Evolutionary conservation across 1,139 yeast species (phyloP), one percentile per base, ranked within the genome.

Genomic region (Taphrina flavorubra): DNA sequence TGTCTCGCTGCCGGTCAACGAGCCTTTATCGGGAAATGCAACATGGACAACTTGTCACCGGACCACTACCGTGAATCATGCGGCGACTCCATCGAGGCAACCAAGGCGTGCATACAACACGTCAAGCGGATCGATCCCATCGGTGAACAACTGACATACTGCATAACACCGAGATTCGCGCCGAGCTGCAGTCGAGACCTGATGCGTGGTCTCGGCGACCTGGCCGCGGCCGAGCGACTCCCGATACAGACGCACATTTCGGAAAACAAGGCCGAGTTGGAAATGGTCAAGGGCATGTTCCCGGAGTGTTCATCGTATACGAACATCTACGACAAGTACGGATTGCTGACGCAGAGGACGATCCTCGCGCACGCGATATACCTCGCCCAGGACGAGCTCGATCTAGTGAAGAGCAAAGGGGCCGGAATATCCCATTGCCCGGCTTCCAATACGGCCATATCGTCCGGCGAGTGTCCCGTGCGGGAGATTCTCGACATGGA

Each of bases 371-470:
- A 94, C 77, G 96, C 95, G 44, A 82, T 94, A 55, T 97, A 92
- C 75, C 79, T 94, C 69, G 75, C 85, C 0, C 85, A 84, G 1
- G 82, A 82, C 2, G 99, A 94, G 77, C 81, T 87, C 64, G 79
- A 82, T 25, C 72, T 88, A 34, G 81, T 94, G 65, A 82, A 82
- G 72, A 72, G 75, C 11, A 82, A 84, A 40, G 79, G 84, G 6
- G 81, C 92, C 42, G 96, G 97, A 16, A 84, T 94, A 20, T 86
- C 97, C 7, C 99, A 94, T 78, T 94, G 99, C 78, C 99, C 99
- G 5, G 86, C 92, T 14, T 89, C 97, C 47, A 94, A 94, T 76
- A 87, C 96, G 0, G 87, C 96, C 37, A 84, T 94, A 70, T 87
- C 96, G 0, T 88, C 96, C 31, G 99, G 99, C 13, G 95, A 91